Evolutionary conservation across 495 filamentous ascomycete species (phyloP).

Genomic region (Cercophora sp.): DNA sequence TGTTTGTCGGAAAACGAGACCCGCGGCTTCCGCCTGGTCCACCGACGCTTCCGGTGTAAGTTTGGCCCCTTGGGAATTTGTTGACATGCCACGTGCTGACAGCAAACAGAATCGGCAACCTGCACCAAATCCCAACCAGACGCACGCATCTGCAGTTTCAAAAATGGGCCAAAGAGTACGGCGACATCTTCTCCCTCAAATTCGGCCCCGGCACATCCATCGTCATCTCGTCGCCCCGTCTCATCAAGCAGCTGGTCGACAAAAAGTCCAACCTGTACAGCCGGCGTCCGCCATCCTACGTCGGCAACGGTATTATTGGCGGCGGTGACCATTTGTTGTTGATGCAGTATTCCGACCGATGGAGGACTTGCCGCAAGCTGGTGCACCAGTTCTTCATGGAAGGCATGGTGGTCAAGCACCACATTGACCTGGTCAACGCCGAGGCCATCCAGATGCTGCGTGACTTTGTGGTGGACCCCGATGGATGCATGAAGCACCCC

Average conservation of each 20-base stretch:
- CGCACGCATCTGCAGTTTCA: slow-evolving; percentile 24
- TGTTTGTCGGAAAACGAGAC: slow-evolving; percentile 14
- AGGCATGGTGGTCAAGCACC: slow-evolving; percentile 38
- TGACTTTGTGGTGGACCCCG: slow-evolving; percentile 37
- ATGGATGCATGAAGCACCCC: slow-evolving; percentile 42
- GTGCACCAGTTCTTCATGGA: slow-evolving; percentile 40
- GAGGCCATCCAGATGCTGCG: slow-evolving; percentile 44
- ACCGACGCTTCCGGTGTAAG: slow-evolving; percentile 21
- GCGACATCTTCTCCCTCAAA: slow-evolving; percentile 30
- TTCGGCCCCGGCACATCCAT: slow-evolving; percentile 25
- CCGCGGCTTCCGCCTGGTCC: slow-evolving; percentile 21
- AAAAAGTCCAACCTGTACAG: slow-evolving; percentile 32
- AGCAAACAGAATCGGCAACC: slow-evolving; percentile 30
- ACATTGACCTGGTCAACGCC: slow-evolving; percentile 41
- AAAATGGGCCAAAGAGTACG: slow-evolving; percentile 30
- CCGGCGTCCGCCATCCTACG: slow-evolving; percentile 41
- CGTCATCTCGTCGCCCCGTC: slow-evolving; percentile 21
- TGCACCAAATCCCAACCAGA: slow-evolving; percentile 26
- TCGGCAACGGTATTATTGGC: slow-evolving; percentile 40
- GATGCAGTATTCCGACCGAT: slow-evolving; percentile 39
- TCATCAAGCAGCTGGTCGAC: slow-evolving; percentile 30
- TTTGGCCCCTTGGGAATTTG: too few species aligned
- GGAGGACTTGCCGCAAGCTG: slow-evolving; percentile 39
- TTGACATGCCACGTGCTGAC: too few species aligned
- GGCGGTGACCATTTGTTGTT: slow-evolving; percentile 42